A percentile compares a stretch with the other conserved stretches of the same genome.
Conservation (phyloP, 2,329 filamentous ascomycete genomes). For the Lachnellula arida region DNA sequence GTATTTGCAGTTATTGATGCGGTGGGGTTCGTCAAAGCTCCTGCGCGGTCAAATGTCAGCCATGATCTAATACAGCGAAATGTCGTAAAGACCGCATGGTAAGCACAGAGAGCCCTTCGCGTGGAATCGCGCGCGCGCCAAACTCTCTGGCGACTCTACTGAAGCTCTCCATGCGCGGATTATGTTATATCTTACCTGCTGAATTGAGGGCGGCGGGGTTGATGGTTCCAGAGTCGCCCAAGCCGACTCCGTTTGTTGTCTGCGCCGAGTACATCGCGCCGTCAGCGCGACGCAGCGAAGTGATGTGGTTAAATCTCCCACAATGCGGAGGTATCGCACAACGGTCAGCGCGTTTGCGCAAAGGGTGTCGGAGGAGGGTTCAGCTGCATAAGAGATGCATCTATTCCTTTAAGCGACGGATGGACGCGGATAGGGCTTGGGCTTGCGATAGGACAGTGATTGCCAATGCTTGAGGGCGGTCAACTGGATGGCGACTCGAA, state of each 20-base stretch:
- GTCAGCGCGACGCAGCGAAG: conserved; percentile 38
- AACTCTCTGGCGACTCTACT: conserved; percentile 13
- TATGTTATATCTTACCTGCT: conserved; percentile 52
- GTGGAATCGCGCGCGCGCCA: conserved; percentile 5
- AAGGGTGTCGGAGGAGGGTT: conserved; percentile 10
- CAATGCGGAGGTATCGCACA: conserved; percentile 12
- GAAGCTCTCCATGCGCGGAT: conserved; percentile 19
- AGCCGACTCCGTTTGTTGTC: conserved; percentile 55
- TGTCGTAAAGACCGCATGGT: conserved; percentile 20
- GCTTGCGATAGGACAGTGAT: too few relatives aligned
- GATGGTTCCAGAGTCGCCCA: conserved; percentile 74
- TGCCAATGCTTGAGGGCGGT: too few relatives aligned
- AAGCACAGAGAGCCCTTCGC: conserved; percentile 16
- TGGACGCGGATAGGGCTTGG: too few relatives aligned
- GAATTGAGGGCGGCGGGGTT: conserved; percentile 83
- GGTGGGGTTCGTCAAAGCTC: conserved; percentile 29
- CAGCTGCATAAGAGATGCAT: conserved; percentile 14
- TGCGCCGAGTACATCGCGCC: conserved; percentile 51
- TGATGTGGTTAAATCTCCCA: conserved; percentile 32
- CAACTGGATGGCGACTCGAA: too few relatives aligned
- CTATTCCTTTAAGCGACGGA: too few relatives aligned
- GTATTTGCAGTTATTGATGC: conserved; percentile 46
- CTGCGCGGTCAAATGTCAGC: conserved; percentile 23
- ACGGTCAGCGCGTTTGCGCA: conserved; percentile 23
- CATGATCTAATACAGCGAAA: conserved; percentile 1